A percentile compares a stretch with the other conserved stretches of the same genome.
Conservation (phyloP, 2,329 filamentous ascomycete genomes). For the Sporothrix mexicana region DNA sequence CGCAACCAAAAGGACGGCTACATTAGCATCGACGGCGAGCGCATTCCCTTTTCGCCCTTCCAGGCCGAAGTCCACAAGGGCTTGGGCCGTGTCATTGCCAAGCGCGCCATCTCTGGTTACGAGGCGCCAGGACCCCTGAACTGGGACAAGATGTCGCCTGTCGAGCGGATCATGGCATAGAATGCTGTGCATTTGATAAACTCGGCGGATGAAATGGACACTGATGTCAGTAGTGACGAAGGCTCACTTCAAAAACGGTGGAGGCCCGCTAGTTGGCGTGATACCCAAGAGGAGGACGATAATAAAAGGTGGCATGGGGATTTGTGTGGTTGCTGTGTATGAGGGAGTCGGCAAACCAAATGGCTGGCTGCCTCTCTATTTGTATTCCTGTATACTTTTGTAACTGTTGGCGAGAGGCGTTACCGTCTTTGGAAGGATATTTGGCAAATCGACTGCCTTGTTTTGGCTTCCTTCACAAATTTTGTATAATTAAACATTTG, state of each 20-base stretch:
- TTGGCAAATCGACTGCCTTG: background rate
- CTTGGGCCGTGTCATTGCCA: slow-evolving; percentile 83
- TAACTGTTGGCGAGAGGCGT: slow-evolving; percentile 2
- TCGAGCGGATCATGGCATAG: slow-evolving; percentile 42
- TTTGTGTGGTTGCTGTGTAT: background rate
- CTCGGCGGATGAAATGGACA: background rate
- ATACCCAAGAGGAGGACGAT: slow-evolving; percentile 29
- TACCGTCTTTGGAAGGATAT: background rate
- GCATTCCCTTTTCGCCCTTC: slow-evolving; percentile 83
- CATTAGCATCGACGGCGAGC: slow-evolving; percentile 94
- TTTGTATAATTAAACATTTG: background rate
- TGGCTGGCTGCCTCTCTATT: background rate
- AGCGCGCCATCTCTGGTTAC: slow-evolving; percentile 69
- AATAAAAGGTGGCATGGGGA: background rate
- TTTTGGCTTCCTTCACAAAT: background rate
- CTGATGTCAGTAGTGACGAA: background rate
- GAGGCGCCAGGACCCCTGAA: slow-evolving; percentile 64
- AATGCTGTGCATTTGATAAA: background rate
- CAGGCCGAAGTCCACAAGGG: slow-evolving; percentile 87
- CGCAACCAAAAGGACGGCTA: slow-evolving; percentile 74
- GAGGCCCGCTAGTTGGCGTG: background rate
- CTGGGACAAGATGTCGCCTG: slow-evolving; percentile 52
- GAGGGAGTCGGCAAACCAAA: background rate
- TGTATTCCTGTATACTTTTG: slow-evolving; percentile 6
- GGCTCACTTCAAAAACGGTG: background rate